Conservation (phyloP, 805 yeast genomes). For the Candida insectorum region DNA sequence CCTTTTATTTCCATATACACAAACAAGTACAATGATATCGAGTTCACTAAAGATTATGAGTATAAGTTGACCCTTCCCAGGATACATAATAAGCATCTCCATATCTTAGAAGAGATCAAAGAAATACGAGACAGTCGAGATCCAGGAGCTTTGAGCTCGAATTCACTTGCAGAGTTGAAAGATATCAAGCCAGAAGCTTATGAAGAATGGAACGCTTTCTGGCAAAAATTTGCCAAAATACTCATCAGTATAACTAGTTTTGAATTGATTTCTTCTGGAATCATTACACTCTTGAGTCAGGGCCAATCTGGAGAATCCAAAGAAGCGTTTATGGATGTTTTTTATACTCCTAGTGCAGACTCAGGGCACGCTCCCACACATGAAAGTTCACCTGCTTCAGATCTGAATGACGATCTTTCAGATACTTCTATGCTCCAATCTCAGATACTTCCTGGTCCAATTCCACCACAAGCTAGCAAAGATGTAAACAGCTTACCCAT, state of each 20-base stretch:
- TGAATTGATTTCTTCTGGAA: constrained; percentile 69
- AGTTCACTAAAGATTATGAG: constrained; percentile 26
- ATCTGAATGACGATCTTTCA: constrained; percentile 11
- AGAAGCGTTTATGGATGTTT: no score
- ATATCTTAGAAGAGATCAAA: constrained; percentile 22
- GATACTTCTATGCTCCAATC: no score
- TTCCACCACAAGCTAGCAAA: no score
- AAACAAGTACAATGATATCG: constrained; percentile 27
- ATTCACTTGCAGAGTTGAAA: neutral
- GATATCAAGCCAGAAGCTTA: neutral
- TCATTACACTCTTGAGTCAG: constrained; percentile 46
- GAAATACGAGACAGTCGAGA: constrained; percentile 16
- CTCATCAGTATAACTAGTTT: constrained; percentile 55
- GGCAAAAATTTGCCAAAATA: constrained; percentile 20
- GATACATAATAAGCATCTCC: constrained; percentile 14
- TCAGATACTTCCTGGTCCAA: no score
- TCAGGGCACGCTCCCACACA: no score
- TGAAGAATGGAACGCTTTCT: constrained; percentile 23
- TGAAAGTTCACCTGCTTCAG: constrained; percentile 13
- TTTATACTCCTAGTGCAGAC: no score
- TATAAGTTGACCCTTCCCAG: constrained; percentile 14
- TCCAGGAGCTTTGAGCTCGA: neutral
- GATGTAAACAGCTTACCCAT: constrained; percentile 38
- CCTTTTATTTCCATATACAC: constrained; percentile 14
- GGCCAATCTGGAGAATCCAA: no score